phyloP scores from a whole-genome alignment of 2,329 filamentous ascomycete genomes.

The Phialophora expanda region DNA sequence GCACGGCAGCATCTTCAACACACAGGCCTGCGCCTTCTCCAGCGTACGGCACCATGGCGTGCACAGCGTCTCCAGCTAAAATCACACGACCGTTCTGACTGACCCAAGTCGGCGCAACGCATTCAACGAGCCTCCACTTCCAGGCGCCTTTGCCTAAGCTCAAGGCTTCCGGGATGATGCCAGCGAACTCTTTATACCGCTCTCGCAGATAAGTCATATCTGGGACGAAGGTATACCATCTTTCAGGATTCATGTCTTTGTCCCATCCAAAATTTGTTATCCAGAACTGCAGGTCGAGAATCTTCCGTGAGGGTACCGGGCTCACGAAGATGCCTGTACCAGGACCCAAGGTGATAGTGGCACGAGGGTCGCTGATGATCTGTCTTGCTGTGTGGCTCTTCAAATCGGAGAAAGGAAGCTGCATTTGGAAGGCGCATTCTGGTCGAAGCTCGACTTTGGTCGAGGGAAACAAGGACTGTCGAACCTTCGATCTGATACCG shows the following conservation, averaged over 20 bases:
- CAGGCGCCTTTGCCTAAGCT: background rate
- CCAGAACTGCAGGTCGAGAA: constrained; percentile 15
- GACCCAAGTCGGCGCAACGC: constrained; percentile 2
- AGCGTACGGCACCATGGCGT: background rate
- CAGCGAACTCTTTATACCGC: constrained; percentile 4
- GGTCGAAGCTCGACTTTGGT: background rate
- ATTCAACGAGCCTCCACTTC: constrained; percentile 3
- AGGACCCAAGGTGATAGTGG: background rate
- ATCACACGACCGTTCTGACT: constrained; percentile 11
- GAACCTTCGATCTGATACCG: constrained; percentile 3
- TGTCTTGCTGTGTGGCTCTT: constrained; percentile 8
- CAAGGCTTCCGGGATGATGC: constrained; percentile 12
- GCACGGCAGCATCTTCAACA: constrained; percentile 17
- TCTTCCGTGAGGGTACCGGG: constrained; percentile 4
- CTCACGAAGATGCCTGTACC: background rate
- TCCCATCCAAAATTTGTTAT: constrained; percentile 2
- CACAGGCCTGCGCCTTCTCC: constrained; percentile 13
- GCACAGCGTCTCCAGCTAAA: constrained; percentile 6
- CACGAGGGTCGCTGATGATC: background rate
- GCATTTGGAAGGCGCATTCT: constrained; percentile 1
- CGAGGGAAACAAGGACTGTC: constrained; percentile 6
- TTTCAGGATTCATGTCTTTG: constrained; percentile 7
- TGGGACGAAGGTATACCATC: constrained; percentile 5
- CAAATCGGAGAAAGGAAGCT: constrained; percentile 1
- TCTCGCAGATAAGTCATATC: constrained; percentile 10